phyloP scores from a whole-genome alignment of 192 early-diverging fungal species.

The Podila horticola region DNA sequence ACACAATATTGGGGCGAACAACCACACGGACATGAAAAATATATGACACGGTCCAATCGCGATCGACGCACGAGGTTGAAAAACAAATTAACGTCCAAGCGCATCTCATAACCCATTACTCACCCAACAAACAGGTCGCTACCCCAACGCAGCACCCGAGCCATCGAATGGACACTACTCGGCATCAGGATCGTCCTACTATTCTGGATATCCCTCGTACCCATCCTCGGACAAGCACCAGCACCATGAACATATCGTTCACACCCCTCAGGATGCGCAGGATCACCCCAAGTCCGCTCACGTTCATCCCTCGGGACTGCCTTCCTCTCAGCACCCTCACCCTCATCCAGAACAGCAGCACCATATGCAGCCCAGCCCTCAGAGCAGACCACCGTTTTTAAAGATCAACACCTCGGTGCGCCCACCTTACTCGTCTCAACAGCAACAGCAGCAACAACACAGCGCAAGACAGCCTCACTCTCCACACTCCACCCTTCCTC shows the following conservation, averaged over 20 bases:
- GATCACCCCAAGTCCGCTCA: slow-evolving; percentile 14
- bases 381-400: slow-evolving; percentile 32
- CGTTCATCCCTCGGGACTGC: background rate
- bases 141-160: background rate
- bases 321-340: background rate
- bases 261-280: slow-evolving; percentile 21
- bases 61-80: too few species aligned
- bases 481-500: slow-evolving; percentile 35
- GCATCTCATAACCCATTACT: too few species aligned
- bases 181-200: slow-evolving; percentile 8
- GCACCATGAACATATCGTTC: slow-evolving; percentile 16
- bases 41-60: too few species aligned
- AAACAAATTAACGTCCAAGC: too few species aligned
- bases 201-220: slow-evolving; percentile 8
- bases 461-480: slow-evolving; percentile 33
- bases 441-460: slow-evolving; percentile 28
- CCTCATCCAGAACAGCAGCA: slow-evolving; percentile 11
- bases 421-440: background rate
- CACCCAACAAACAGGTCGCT: slow-evolving; percentile 11
- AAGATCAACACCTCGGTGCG: slow-evolving; percentile 47
- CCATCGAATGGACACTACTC: background rate
- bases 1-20: too few species aligned
- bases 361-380: slow-evolving; percentile 28
- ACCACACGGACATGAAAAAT: too few species aligned
- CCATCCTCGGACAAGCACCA: slow-evolving; percentile 16